These are phyloP conservation scores for Centaurea solstitialis DNA, from an alignment of 129 eudicot species.

Conservation along the genomic window DNA sequence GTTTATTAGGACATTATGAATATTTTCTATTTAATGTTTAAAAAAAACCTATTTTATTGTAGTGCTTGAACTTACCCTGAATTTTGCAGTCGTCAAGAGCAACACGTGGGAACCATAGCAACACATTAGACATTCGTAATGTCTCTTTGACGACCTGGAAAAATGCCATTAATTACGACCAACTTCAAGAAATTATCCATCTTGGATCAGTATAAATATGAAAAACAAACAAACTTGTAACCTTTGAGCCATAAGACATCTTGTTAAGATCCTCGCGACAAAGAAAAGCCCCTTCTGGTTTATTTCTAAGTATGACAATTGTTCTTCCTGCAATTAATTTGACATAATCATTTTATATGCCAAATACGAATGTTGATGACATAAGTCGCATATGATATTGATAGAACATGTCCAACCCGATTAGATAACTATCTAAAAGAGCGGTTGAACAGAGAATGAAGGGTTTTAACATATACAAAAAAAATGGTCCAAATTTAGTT, in stretches of 20 bases:
- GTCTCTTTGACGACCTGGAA: conserved; percentile 67
- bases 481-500: background rate
- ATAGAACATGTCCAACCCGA: background rate
- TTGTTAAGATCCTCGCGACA: conserved; percentile 49
- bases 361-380: conserved; percentile 9
- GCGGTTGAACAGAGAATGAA: too few relatives aligned
- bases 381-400: background rate
- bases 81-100: conserved; percentile 48
- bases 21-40: background rate
- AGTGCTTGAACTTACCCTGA: conserved; percentile 31
- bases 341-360: background rate
- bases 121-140: conserved; percentile 55
- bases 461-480: background rate
- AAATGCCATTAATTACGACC: background rate
- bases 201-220: background rate
- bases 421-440: too few relatives aligned
- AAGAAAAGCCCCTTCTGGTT: conserved; percentile 40
- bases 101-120: conserved; percentile 63
- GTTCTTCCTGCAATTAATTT: conserved; percentile 52
- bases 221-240: conserved; percentile 6
- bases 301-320: conserved; percentile 38
- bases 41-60: background rate
- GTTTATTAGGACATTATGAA: background rate
- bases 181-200: conserved; percentile 1
- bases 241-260: conserved; percentile 61